A percentile compares a stretch with the other conserved stretches of the same genome.
Conservation (phyloP, 805 yeast species). For the Yamadazyma akitaensis region DNA sequence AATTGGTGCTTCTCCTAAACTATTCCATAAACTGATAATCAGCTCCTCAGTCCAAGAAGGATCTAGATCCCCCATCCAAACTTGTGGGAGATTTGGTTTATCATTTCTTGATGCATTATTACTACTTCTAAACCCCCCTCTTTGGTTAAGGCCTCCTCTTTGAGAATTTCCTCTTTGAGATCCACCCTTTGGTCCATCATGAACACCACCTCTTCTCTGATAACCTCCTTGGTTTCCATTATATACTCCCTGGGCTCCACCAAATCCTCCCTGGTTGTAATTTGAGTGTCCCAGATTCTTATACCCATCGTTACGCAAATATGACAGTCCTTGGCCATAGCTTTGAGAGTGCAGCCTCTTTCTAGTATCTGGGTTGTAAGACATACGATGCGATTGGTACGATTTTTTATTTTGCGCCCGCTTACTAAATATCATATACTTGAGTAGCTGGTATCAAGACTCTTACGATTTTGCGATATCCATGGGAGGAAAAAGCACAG, state of each 20-base stretch:
- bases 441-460: background rate
- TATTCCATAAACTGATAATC: conserved; percentile 66
- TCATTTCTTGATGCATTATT: background rate
- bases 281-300: background rate
- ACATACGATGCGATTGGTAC: background rate
- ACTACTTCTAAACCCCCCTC: conserved; percentile 1
- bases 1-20: conserved; percentile 59
- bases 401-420: background rate
- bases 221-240: conserved; percentile 5
- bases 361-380: background rate
- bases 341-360: background rate
- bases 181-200: background rate
- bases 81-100: conserved; percentile 24
- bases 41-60: conserved; percentile 75
- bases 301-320: background rate
- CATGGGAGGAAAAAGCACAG: conserved; percentile 43
- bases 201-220: conserved; percentile 1
- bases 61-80: conserved; percentile 93
- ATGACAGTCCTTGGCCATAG: background rate
- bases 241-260: background rate
- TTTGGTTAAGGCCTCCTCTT: conserved; percentile 3
- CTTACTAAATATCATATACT: background rate
- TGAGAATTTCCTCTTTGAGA: background rate
- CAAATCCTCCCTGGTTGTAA: background rate
- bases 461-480: conserved; percentile 27